Conservation (phyloP, 129 eudicot genomes). For the Apium graveolens region DNA sequence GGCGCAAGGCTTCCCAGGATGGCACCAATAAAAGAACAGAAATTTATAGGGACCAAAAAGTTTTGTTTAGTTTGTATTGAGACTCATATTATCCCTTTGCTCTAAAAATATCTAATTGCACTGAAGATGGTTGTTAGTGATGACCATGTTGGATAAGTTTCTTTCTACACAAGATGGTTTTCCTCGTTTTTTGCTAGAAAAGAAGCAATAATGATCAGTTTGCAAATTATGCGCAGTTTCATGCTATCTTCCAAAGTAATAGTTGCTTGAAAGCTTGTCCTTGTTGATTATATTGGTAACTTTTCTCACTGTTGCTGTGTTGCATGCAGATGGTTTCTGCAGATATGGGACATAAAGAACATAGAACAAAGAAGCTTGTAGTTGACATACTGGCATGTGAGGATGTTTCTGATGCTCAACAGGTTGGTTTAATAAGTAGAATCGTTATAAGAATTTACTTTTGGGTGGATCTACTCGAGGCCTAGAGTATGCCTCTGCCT, state of each 20-base stretch:
- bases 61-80: background rate
- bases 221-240: background rate
- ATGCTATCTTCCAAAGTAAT: background rate
- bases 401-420: slow-evolving; percentile 31
- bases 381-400: slow-evolving; percentile 19
- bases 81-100: background rate
- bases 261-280: background rate
- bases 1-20: background rate
- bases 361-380: slow-evolving; percentile 18
- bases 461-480: background rate
- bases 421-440: slow-evolving; percentile 27
- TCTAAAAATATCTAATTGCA: background rate
- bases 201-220: background rate
- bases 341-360: slow-evolving; percentile 31
- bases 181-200: background rate
- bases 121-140: background rate
- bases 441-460: background rate
- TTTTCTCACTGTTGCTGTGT: slow-evolving; percentile 7
- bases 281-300: background rate
- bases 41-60: background rate
- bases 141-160: background rate
- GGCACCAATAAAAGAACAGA: background rate
- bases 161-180: background rate
- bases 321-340: slow-evolving; percentile 35
- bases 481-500: background rate